Evolutionary conservation across 176 grass and related monocot species (phyloP).

Genomic region (Echinochloa phyllopogon): DNA sequence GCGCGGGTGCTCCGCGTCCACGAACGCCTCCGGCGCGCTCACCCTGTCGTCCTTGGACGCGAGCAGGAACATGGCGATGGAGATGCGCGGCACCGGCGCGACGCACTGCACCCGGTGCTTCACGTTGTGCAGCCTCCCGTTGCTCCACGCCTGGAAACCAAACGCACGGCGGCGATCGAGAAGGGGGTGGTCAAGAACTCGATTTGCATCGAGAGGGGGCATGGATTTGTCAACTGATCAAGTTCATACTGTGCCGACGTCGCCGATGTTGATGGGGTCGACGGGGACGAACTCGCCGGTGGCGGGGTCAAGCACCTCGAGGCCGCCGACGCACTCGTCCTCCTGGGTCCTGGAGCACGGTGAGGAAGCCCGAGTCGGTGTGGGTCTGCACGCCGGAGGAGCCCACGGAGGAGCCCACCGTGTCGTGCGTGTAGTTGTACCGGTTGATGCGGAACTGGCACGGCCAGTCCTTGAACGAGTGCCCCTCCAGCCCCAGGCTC

Average conservation of each 20-base stretch:
- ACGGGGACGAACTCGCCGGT: conserved; percentile 56
- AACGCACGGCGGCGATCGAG: background rate
- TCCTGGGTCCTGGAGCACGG: conserved; percentile 90
- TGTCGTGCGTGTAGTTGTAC: conserved; percentile 75
- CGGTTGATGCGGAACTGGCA: conserved; percentile 82
- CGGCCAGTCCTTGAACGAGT: conserved; percentile 68
- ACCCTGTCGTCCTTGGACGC: conserved; percentile 80
- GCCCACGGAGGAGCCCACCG: conserved; percentile 74
- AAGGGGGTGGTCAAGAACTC: background rate
- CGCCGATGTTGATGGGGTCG: conserved; percentile 81
- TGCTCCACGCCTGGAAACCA: conserved; percentile 73
- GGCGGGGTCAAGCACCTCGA: conserved; percentile 70
- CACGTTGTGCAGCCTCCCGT: conserved; percentile 73
- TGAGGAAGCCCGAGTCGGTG: conserved; percentile 83
- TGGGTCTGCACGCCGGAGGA: conserved; percentile 72
- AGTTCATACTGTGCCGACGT: conserved; percentile 67
- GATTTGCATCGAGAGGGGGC: background rate
- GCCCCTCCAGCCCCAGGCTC: conserved; percentile 59
- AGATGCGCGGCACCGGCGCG: conserved; percentile 64
- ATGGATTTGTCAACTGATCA: no score
- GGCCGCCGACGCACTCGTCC: conserved; percentile 79
- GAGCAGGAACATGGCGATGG: conserved; percentile 82
- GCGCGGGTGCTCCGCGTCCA: conserved; percentile 55
- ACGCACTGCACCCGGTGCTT: conserved; percentile 86
- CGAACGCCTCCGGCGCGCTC: conserved; percentile 53